phyloP scores from a whole-genome alignment of 164 flowering plant genomes.

The Aristolochia fimbriata region DNA sequence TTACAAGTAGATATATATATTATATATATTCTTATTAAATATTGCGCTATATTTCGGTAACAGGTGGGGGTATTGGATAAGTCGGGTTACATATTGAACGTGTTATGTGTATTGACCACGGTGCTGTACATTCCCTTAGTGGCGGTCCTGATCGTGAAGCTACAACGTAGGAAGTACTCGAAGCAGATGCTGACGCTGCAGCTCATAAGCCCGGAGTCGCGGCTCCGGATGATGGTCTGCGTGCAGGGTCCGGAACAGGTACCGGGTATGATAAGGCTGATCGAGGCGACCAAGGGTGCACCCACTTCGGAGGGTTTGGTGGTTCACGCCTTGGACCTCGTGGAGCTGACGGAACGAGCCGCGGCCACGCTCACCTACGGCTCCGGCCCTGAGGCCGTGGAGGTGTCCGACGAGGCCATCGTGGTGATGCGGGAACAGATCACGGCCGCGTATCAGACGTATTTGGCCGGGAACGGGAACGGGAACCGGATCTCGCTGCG shows the following conservation, averaged over 20 bases:
- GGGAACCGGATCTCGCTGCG: slow-evolving; percentile 34
- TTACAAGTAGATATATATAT: too few species aligned
- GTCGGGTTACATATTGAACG: slow-evolving; percentile 4
- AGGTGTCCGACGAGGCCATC: slow-evolving; percentile 33
- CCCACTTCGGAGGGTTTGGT: slow-evolving; percentile 1
- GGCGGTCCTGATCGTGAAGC: slow-evolving; percentile 30
- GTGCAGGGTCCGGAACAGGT: slow-evolving; percentile 42
- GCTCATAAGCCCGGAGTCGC: slow-evolving; percentile 35
- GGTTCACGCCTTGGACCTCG: slow-evolving; percentile 49
- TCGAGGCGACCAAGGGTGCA: slow-evolving; percentile 46
- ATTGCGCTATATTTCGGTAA: too few species aligned
- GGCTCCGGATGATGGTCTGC: slow-evolving; percentile 49
- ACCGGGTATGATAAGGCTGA: slow-evolving; percentile 38
- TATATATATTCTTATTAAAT: too few species aligned
- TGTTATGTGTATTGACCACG: slow-evolving; percentile 26
- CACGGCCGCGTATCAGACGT: slow-evolving; percentile 19
- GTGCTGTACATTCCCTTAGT: slow-evolving; percentile 37
- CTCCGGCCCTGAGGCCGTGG: slow-evolving; percentile 26
- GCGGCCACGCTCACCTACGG: slow-evolving; percentile 39
- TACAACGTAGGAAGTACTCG: slow-evolving; percentile 35
- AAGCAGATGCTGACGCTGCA: slow-evolving; percentile 43
- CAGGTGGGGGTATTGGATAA: neutral
- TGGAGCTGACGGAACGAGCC: slow-evolving; percentile 43
- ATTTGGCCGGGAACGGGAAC: slow-evolving; percentile 21
- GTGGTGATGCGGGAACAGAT: slow-evolving; percentile 37